phyloP scores from a whole-genome alignment of 305 asterid species.

The Solanum chacoense region DNA sequence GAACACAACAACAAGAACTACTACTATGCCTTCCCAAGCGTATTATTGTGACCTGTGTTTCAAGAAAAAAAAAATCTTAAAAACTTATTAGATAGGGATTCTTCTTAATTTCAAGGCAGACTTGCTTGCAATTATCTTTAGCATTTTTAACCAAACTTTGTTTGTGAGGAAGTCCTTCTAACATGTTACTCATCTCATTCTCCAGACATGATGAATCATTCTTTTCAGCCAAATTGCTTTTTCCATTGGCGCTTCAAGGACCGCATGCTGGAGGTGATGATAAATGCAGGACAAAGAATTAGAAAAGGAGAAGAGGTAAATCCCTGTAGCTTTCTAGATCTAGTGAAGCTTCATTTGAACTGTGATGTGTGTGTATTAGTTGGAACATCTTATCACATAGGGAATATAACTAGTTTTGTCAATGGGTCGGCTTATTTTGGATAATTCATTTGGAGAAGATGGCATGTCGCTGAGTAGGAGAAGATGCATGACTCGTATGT shows the following conservation, averaged over 20 bases:
- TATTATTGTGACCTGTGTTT: not conserved
- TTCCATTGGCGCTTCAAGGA: constrained; percentile 99
- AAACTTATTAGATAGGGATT: not conserved
- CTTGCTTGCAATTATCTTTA: not conserved
- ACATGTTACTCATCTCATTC: constrained; percentile 14
- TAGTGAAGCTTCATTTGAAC: not conserved
- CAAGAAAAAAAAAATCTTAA: not conserved
- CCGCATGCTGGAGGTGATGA: constrained; percentile 98
- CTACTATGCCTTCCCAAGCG: not conserved
- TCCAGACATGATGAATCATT: constrained; percentile 93
- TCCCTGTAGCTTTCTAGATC: not conserved
- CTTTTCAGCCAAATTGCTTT: constrained; percentile 90
- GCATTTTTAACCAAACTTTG: not conserved
- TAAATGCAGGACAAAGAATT: constrained; percentile 82
- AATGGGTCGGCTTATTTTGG: not conserved
- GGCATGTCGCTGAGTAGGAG: not conserved
- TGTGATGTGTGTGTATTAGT: not conserved
- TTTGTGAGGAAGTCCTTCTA: constrained; percentile 1
- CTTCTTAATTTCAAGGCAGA: not conserved
- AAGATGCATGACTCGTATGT: not conserved
- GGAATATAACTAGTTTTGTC: not conserved
- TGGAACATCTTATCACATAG: not conserved
- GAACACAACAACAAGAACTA: not conserved
- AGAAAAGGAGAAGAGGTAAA: constrained; percentile 95
- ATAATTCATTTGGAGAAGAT: not conserved